phyloP scores from a whole-genome alignment of 164 flowering plant genomes.

The Protea cynaroides region DNA sequence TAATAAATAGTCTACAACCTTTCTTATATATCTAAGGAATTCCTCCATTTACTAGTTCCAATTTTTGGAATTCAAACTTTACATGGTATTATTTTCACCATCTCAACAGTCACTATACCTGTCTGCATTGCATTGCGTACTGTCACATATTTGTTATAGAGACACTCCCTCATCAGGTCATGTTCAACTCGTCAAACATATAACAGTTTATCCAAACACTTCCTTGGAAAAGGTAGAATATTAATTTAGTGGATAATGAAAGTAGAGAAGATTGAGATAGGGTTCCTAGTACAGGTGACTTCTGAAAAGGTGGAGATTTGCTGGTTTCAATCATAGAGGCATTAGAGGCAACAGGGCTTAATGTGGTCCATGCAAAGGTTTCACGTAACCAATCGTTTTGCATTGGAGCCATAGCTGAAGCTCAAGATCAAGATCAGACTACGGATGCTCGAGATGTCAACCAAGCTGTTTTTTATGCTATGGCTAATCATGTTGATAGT shows the following conservation, averaged over 20 bases:
- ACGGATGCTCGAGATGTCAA: conserved; percentile 22
- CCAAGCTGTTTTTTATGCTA: conserved; percentile 29
- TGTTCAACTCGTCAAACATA: too few relatives aligned
- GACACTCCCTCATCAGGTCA: too few relatives aligned
- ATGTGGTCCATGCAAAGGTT: conserved; percentile 46
- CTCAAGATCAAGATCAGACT: conserved; percentile 17
- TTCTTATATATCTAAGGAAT: too few relatives aligned
- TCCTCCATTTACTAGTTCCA: too few relatives aligned
- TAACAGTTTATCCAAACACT: too few relatives aligned
- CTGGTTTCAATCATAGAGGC: conserved; percentile 44
- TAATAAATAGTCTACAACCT: too few relatives aligned
- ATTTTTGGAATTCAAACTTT: too few relatives aligned
- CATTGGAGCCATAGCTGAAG: conserved; percentile 50
- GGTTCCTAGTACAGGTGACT: conserved; percentile 27
- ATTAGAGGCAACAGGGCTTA: conserved; percentile 45
- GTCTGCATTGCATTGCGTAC: too few relatives aligned
- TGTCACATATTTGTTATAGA: too few relatives aligned
- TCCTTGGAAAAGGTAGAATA: not conserved
- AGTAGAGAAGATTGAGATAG: conserved; percentile 42
- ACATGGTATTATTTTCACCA: too few relatives aligned
- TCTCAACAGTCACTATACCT: too few relatives aligned
- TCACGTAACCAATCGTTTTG: conserved; percentile 33
- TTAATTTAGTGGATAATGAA: conserved; percentile 36
- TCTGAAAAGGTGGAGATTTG: conserved; percentile 31
- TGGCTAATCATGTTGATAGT: conserved; percentile 7